These are phyloP conservation scores for Nicotiana otophora DNA, from an alignment of 257 asterid genomes.

Conservation along the genomic window DNA sequence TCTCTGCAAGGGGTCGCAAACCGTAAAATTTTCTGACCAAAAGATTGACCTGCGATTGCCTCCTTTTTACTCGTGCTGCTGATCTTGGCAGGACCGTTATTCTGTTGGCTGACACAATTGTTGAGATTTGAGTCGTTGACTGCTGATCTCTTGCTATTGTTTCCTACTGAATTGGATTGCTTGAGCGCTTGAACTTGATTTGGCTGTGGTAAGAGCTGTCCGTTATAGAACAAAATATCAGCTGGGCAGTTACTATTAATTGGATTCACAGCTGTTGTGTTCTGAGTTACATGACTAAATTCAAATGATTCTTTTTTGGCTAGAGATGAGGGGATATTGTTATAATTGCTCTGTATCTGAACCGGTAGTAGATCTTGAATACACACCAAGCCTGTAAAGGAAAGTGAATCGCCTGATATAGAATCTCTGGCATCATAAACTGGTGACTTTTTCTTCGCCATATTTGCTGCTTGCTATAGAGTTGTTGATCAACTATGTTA, in stretches of 20 bases:
- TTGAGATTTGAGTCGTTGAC: slow-evolving; percentile 14
- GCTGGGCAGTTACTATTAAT: slow-evolving; percentile 11
- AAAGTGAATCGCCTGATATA: slow-evolving; percentile 46
- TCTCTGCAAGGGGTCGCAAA: slow-evolving; percentile 41
- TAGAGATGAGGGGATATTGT: not conserved
- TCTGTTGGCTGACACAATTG: slow-evolving; percentile 12
- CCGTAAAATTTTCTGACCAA: slow-evolving; percentile 40
- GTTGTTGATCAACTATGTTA: slow-evolving; percentile 6
- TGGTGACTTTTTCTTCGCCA: slow-evolving; percentile 26
- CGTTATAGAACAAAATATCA: slow-evolving; percentile 8
- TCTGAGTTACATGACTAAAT: slow-evolving; percentile 18
- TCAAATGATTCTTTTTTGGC: slow-evolving; percentile 27
- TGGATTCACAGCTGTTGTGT: slow-evolving; percentile 10
- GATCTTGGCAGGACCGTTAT: slow-evolving; percentile 2
- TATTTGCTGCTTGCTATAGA: slow-evolving; percentile 5
- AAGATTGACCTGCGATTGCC: slow-evolving; percentile 18
- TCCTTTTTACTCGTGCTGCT: slow-evolving; percentile 24
- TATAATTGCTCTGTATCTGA: not conserved
- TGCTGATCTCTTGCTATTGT: slow-evolving; percentile 18
- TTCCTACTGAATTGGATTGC: slow-evolving; percentile 14
- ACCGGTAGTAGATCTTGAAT: slow-evolving; percentile 19
- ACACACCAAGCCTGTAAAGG: slow-evolving; percentile 46
- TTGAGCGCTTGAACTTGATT: slow-evolving; percentile 18
- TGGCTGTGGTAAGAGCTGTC: slow-evolving; percentile 12
- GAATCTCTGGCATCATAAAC: slow-evolving; percentile 30